Evolutionary conservation across 768 basidiomycete species (phyloP).

Genomic region (Auricularia auricula-judae): DNA sequence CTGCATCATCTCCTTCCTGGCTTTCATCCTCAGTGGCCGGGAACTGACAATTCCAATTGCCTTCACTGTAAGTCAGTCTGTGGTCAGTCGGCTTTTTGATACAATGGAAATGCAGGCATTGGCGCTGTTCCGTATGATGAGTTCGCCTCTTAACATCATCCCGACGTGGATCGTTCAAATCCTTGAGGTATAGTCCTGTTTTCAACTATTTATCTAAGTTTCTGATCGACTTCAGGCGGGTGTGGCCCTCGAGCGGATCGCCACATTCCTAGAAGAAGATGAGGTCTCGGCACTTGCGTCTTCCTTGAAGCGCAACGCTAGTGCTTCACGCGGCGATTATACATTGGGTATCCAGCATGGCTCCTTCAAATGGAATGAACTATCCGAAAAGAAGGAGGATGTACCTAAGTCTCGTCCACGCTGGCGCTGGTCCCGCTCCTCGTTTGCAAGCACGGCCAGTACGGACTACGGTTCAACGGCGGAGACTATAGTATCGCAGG

Average conservation of each 20-base stretch:
- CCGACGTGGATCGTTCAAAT: slow-evolving; percentile 65
- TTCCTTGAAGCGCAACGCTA: slow-evolving; percentile 34
- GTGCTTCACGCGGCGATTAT: slow-evolving; percentile 20
- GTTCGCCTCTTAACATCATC: slow-evolving; percentile 65
- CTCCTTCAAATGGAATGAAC: slow-evolving; percentile 53
- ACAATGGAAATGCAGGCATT: slow-evolving; percentile 38
- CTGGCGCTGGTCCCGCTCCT: not conserved
- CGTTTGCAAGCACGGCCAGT: not conserved
- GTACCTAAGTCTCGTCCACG: not conserved
- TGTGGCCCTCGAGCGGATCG: slow-evolving; percentile 58
- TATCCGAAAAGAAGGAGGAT: slow-evolving; percentile 22
- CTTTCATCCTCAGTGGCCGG: slow-evolving; percentile 60
- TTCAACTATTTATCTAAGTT: not conserved
- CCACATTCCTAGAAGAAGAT: slow-evolving; percentile 56
- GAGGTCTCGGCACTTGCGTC: slow-evolving; percentile 61
- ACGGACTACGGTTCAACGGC: slow-evolving; percentile 5
- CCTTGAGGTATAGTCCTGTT: slow-evolving; percentile 33
- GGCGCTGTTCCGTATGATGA: slow-evolving; percentile 77
- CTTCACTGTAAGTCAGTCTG: slow-evolving; percentile 51
- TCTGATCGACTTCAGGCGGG: slow-evolving; percentile 28
- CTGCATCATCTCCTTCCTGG: slow-evolving; percentile 69
- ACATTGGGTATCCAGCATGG: slow-evolving; percentile 50
- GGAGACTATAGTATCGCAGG: slow-evolving; percentile 15
- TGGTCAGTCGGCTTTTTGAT: not conserved
- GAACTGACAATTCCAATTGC: slow-evolving; percentile 70